Evolutionary conservation across 176 grass and related monocot genomes (phyloP), one percentile per base, ranked within the genome.

Genomic region (Ampelocalamus luodianensis): DNA sequence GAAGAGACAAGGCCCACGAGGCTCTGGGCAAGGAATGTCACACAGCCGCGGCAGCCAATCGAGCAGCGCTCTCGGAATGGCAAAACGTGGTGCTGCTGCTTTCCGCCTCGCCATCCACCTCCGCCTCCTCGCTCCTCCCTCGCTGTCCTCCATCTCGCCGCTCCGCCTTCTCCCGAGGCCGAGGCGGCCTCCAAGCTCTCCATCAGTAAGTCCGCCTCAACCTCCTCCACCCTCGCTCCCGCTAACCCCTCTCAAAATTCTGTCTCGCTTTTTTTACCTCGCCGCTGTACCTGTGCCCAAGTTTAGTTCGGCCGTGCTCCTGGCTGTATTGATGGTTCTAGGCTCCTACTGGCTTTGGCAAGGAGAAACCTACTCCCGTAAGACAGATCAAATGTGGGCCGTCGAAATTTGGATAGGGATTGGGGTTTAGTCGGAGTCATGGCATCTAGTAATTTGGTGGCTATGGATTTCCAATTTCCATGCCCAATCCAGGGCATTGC

Each of bases 51-150:
- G 51, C 74, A 78, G 38, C 83, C 70, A 49, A 77, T 60, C 74
- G 65, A 49, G 39, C 32, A 34, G 32, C 32, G 32, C 32, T 34
- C 13, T 60, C 54, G 53, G 27, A 58, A 92, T 92, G 87, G 68
- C 74, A 68, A 85, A 85, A 86, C 86, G 86, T 86, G 88, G 79
- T 63, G 68, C 73, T 88, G 26, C 78, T 76, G 53, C 73, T 40
- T 74, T 34, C 53, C 45, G 10, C 72, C 17, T 46, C 76, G 39
- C 51, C 67, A 29, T 51, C 64, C 62, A 39, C 74, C 39, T 51
- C 64, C 62, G 51, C 74, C 72, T 16, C 78, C 50, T 51, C 83
- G 32, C 29, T 22, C 77, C 64, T 80, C 72, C 34, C 37, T 67
- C 65, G 58, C 81, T 77, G 48, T 42, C 66, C 10, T 17, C 55